Evolutionary conservation across 2,329 filamentous ascomycete genomes (phyloP).

Genomic region (Penicillium freii): DNA sequence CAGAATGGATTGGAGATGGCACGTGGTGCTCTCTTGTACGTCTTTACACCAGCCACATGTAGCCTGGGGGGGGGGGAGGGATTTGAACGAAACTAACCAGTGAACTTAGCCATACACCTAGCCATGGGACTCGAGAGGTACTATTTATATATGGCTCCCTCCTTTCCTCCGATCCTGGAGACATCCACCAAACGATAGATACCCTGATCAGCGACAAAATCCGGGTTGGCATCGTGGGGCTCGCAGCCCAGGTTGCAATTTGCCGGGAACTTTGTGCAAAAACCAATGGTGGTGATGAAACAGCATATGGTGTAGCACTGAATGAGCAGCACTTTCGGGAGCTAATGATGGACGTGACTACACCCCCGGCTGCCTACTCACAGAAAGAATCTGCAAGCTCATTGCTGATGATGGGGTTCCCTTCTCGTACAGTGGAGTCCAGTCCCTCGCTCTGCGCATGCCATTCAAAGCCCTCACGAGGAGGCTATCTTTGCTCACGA

Average conservation of each 20-base stretch:
- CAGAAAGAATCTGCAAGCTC: constrained; percentile 50
- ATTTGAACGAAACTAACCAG: constrained; percentile 5
- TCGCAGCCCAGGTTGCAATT: constrained; percentile 88
- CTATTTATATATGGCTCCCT: constrained; percentile 90
- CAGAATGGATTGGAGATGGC: constrained; percentile 98
- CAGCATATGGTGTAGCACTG: constrained; percentile 76
- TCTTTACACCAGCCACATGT: constrained; percentile 2
- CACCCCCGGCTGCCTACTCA: constrained; percentile 77
- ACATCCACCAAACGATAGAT: constrained; percentile 87
- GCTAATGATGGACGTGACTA: constrained; percentile 83
- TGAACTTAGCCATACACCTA: constrained; percentile 70
- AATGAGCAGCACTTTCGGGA: constrained; percentile 87
- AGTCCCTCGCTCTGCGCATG: constrained; percentile 81
- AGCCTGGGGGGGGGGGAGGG: neutral
- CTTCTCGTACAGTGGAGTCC: constrained; percentile 74
- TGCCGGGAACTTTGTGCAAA: constrained; percentile 84
- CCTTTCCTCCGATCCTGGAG: constrained; percentile 85
- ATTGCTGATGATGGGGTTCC: constrained; percentile 97
- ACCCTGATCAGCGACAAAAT: constrained; percentile 78
- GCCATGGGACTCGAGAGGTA: constrained; percentile 89
- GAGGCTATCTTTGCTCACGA: constrained; percentile 87
- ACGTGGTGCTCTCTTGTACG: constrained; percentile 79
- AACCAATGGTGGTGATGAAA: constrained; percentile 74
- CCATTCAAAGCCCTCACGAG: constrained; percentile 75
- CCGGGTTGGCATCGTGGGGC: constrained; percentile 81